Percentiles rank a stretch among this genome's conserved stretches.
phyloP scores from a whole-genome alignment of 805 yeast genomes.

The Ogataea dorogensis region DNA sequence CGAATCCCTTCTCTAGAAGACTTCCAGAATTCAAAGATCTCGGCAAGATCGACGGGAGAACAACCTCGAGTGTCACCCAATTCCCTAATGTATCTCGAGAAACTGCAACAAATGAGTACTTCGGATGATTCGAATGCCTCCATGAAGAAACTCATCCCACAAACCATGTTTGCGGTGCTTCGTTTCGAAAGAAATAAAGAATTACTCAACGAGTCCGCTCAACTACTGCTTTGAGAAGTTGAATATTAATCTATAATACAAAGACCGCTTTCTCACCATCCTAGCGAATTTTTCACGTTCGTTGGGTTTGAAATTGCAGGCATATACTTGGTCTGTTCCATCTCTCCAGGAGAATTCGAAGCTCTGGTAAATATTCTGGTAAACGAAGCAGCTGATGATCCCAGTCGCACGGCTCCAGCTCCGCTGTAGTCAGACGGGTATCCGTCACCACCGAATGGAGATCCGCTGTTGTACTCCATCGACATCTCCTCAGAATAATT shows the following conservation, averaged over 20 bases:
- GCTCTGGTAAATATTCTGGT: conserved; percentile 16
- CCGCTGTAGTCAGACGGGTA: conserved; percentile 9
- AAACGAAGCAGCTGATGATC: conserved; percentile 18
- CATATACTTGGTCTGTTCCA: conserved; percentile 30
- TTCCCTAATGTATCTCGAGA: not conserved
- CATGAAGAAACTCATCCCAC: conserved; percentile 5
- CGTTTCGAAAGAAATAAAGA: conserved; percentile 24
- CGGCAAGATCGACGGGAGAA: not conserved
- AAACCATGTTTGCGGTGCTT: conserved; percentile 10
- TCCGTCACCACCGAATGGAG: conserved; percentile 3
- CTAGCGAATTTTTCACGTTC: conserved; percentile 67
- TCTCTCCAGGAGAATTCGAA: conserved; percentile 14
- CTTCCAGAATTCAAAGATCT: not conserved
- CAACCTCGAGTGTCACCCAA: not conserved
- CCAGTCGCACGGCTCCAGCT: conserved; percentile 10
- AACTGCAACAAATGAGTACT: not conserved
- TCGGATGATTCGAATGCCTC: not conserved
- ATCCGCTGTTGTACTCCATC: not conserved
- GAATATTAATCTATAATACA: conserved; percentile 6
- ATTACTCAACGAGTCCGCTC: conserved; percentile 22
- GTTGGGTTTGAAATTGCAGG: conserved; percentile 66
- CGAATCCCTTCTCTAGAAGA: conserved; percentile 9
- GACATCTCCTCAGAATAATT: not conserved
- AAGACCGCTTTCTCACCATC: conserved; percentile 61
- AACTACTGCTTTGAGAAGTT: conserved; percentile 14